Conservation (phyloP, 73 alveolate species). For the Paramecium octaurelia region DNA sequence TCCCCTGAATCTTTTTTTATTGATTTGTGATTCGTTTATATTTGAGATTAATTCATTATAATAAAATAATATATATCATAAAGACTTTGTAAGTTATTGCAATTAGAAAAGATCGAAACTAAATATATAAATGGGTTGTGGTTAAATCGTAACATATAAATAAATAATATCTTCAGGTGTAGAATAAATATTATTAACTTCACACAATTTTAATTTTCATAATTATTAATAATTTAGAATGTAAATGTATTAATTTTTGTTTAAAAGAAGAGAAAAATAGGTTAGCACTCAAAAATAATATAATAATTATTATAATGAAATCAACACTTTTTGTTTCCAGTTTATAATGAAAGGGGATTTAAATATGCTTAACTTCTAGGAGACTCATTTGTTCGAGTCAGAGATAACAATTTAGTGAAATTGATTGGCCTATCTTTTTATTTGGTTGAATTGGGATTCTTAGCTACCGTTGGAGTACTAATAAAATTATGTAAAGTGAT, state of each 20-base stretch:
- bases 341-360: background rate
- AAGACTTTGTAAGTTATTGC: background rate
- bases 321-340: background rate
- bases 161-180: too few species aligned
- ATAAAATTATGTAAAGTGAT: background rate
- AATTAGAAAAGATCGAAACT: too few species aligned
- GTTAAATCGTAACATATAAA: too few species aligned
- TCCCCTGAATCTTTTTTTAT: background rate
- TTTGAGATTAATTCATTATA: background rate
- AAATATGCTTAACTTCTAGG: background rate
- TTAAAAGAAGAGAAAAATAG: too few species aligned
- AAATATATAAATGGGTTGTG: too few species aligned
- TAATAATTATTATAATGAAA: background rate
- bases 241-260: too few species aligned
- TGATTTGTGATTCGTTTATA: background rate
- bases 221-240: too few species aligned
- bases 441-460: background rate
- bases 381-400: background rate
- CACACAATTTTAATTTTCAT: background rate
- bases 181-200: too few species aligned
- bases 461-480: background rate
- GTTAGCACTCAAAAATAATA: background rate
- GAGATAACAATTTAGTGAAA: background rate
- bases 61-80: background rate
- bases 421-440: background rate